These are phyloP conservation scores for Neotropicomus parvogracilis DNA, from an alignment of 1,284 basidiomycete species.

Conservation along the genomic window DNA sequence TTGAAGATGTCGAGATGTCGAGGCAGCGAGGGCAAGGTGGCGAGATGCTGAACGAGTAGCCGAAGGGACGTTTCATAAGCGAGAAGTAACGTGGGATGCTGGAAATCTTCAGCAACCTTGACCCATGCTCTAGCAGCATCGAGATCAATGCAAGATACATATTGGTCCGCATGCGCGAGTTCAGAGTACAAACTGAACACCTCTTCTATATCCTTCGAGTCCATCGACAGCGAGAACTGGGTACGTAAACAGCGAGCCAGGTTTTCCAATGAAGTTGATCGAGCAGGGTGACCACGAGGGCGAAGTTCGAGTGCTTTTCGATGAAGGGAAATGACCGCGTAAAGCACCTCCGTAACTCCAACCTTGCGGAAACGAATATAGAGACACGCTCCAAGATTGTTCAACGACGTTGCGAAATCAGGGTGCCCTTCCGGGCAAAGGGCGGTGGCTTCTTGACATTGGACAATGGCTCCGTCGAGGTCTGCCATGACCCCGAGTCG, in stretches of 20 bases:
- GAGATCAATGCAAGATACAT: not conserved
- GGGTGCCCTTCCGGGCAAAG: too few relatives aligned
- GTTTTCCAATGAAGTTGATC: not conserved
- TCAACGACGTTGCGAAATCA: not conserved
- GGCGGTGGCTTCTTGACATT: not conserved
- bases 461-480: not conserved
- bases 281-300: not conserved
- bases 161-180: not conserved
- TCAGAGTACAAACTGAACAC: not conserved
- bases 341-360: not conserved
- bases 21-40: not conserved
- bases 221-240: not conserved
- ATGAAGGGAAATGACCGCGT: not conserved
- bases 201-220: not conserved
- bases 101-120: not conserved
- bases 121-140: not conserved
- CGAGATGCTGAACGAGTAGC: not conserved
- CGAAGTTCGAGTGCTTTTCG: not conserved
- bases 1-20: not conserved
- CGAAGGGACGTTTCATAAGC: not conserved
- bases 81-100: not conserved
- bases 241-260: not conserved
- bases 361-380: not conserved
- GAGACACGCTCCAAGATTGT: not conserved
- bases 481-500: not conserved